Evolutionary conservation across 345 rosid species (phyloP), one percentile per base, ranked within the genome.

Genomic region (Melaleuca alternifolia): DNA sequence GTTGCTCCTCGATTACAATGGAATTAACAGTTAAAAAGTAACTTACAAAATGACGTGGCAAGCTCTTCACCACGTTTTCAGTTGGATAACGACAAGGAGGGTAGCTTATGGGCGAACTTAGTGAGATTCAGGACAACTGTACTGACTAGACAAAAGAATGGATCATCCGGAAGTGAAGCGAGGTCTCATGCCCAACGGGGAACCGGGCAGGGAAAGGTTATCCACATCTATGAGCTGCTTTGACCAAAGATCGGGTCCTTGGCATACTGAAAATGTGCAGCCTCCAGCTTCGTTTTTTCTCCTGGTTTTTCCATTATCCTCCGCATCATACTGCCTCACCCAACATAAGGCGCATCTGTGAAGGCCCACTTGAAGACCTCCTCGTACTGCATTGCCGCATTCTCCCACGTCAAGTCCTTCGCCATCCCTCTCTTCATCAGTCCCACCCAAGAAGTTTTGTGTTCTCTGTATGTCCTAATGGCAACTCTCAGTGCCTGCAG

Each of bases 301-400:
- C 16, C 48, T 65, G 14, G 3, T 48, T 83, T 83, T 75, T 24
- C 11, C 28, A 24, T 82, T 7, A 41, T 12, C 2, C 54, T 3
- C 30, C 28, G 20, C 75, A 76, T 30, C 2, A 15, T 20, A 41
- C 81, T 13, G 13, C 85, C 81, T 90, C 90, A 95, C 41, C 51
- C 84, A 75, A 96, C 86, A 50, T 95, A 97, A 33, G 99, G 98
- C 21, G 91, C 94, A 89, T 95, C 99, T 13, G 92, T 84, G 93
- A 86, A 92, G 37, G 92, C 97, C 99, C 99, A 97, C 76, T 93
- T 91, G 15, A 97, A 96, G 51, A 94, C 94, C 91, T 96, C 95
- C 89, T 95, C 99, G 77, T 97, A 97, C 86, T 95, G 96, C 83
- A 83, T 82, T 0, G 99, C 99, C 46, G 99, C 99, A 54, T 93